Evolutionary conservation across 202 grass and related monocot genomes (phyloP), one percentile per base, ranked within the genome.

Genomic region (Digitaria exilis): DNA sequence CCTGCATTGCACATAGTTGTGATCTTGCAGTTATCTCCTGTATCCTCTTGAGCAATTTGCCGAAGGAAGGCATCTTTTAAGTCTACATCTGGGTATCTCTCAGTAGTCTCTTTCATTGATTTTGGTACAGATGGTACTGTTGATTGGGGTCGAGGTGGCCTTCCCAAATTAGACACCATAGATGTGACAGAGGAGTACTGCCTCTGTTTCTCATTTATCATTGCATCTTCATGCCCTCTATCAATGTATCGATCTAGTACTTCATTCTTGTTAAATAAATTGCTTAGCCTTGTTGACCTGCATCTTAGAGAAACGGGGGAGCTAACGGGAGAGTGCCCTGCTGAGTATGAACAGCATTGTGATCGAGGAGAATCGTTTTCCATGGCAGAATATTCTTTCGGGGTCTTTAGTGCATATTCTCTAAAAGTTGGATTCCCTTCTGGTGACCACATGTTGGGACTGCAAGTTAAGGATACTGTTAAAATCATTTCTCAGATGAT

Each of bases 211-310:
- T 93, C 80, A 65, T 63, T 77, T 64, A 43, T 24, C 4, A 51
- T 84, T 21, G 75, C 51, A 69, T 67, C 25, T 50, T 83, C 84
- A 45, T 87, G 73, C 73, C 83, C 88, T 84, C 72, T 83, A 78
- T 91, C 94, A 80, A 91, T 87, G 64, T 87, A 91, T 30, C 87
- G 50, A 55, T 93, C 91, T 44, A 91, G 74, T 50, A 91, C 71
- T 71, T 91, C 84, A 69, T 79, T 91, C 50, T 75, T 91, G 73
- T 79, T 89, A 37, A 65, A 73, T 70, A 82, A 56, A 65, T 69
- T 87, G 65, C 54, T 74, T 57, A 85, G 25, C 26, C 73, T 80
- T 83, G 79, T 35, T 15, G 91, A 62, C 16, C 87, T 91, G 77
- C 80, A 87, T 78, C 76, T 77, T 34, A 85, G 70, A 29, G 83